Base-by-base conservation (phyloP, 495 filamentous ascomycete species). In the Sporormia fimetaria region DNA sequence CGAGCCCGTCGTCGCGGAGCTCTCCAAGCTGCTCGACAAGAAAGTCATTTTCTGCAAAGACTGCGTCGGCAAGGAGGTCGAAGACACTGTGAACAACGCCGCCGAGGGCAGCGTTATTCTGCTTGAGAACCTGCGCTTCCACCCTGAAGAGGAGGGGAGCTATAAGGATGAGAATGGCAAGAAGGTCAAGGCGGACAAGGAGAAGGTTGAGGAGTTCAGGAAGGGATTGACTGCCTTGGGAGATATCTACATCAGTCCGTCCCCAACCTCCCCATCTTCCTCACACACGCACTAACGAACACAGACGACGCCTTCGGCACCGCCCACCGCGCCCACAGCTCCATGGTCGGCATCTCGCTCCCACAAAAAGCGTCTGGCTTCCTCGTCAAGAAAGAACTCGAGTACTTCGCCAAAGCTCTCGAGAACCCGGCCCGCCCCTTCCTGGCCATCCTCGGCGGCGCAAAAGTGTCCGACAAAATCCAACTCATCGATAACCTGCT, bases 381-480 rank as follows among this genome's bases (percentile, higher is more conserved):
- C 77, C 78, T 99, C 53, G 82, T 99, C 68, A 99, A 99, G 81
- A 99, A 96, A 71, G 90, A 99, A 65, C 83, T 99, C 33, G 88
- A 96, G 57, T 99, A 96, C 78, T 99, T 99, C 62, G 90, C 90
- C 40, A 75, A 94, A 70, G 90, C 88, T 22, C 82, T 99, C 23
- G 90, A 99, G 69, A 74, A 73, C 52, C 90, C 90, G 25, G 70
- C 87, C 68, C 78, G 87, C 18, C 92, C 92, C 42, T 99, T 99
- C 81, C 83, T 99, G 12, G 92, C 90, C 61, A 96, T 99, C 61
- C 80, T 99, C 3, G 90, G 90, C 47, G 90, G 90, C 47, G 83
- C 92, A 55, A 99, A 99, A 75, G 84, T 99, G 30, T 90, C 85
- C 23, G 90, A 99, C 70, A 99, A 99, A 76, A 96, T 99, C 67